A percentile compares a stretch with the other conserved stretches of the same genome.
phyloP scores from a whole-genome alignment of 192 early-diverging fungal genomes.

The Phlyctochytrium arcticum region DNA sequence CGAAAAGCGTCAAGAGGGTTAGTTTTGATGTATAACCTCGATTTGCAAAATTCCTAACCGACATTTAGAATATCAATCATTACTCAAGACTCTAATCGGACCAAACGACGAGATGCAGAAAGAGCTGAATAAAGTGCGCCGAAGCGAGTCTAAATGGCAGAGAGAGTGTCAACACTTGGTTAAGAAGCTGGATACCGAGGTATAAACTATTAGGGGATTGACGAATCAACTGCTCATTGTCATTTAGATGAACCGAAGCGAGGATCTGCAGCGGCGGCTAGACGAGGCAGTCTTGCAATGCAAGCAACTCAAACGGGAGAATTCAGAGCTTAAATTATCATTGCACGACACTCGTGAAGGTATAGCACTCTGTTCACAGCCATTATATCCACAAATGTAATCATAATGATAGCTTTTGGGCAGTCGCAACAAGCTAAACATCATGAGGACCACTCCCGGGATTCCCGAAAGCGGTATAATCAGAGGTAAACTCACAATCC shows the following conservation, averaged over 20 bases:
- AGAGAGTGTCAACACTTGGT: slow-evolving; percentile 50
- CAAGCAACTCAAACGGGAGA: slow-evolving; percentile 48
- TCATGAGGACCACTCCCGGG: too few relatives aligned
- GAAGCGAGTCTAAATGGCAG: slow-evolving; percentile 43
- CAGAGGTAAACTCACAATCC: too few relatives aligned
- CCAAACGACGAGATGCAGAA: slow-evolving; percentile 45
- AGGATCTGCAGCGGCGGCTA: slow-evolving; percentile 29
- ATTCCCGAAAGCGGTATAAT: too few relatives aligned
- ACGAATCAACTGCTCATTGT: too few relatives aligned
- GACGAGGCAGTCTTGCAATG: slow-evolving; percentile 35
- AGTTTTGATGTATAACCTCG: neutral
- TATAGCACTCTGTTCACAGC: too few relatives aligned
- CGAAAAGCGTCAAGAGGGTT: slow-evolving; percentile 43
- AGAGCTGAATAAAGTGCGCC: slow-evolving; percentile 35
- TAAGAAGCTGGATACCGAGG: slow-evolving; percentile 43
- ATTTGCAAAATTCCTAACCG: neutral
- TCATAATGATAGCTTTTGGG: too few relatives aligned
- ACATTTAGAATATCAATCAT: slow-evolving; percentile 37
- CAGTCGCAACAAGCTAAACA: too few relatives aligned
- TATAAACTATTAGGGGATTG: too few relatives aligned
- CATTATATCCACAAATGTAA: too few relatives aligned
- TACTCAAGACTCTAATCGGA: slow-evolving; percentile 42
- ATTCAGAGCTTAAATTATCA: slow-evolving; percentile 34
- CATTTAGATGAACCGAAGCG: slow-evolving; percentile 37
- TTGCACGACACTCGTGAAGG: slow-evolving; percentile 44